Conservation (phyloP, 805 yeast genomes). For the Cyberlindnera lachancei region DNA sequence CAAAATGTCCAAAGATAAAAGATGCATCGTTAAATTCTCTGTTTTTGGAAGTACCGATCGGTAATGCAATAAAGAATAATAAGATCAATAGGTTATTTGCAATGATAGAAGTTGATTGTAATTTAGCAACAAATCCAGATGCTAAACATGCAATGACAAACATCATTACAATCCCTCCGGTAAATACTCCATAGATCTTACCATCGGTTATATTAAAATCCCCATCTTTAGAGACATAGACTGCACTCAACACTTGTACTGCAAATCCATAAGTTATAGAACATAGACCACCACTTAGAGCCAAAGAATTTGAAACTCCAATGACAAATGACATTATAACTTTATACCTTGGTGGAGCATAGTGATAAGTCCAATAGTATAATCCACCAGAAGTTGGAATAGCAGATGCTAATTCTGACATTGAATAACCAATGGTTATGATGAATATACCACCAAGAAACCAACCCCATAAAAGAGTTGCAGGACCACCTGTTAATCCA, state of each 20-base stretch:
- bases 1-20: constrained; percentile 45
- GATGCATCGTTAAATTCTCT: constrained; percentile 38
- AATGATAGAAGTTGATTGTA: constrained; percentile 52
- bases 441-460: constrained; percentile 48
- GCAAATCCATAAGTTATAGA: constrained; percentile 68
- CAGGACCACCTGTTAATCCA: constrained; percentile 49
- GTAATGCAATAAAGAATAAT: constrained; percentile 55
- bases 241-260: constrained; percentile 35
- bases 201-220: constrained; percentile 45
- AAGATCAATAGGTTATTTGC: constrained; percentile 45
- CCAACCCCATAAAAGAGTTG: constrained; percentile 66
- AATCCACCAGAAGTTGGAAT: constrained; percentile 73
- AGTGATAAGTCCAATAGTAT: constrained; percentile 59
- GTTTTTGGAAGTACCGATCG: constrained; percentile 40
- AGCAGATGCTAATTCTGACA: constrained; percentile 61
- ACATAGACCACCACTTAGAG: constrained; percentile 57
- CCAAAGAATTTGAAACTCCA: constrained; percentile 62
- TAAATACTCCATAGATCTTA: constrained; percentile 56
- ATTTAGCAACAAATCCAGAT: constrained; percentile 44
- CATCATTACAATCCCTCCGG: constrained; percentile 41
- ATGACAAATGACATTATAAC: constrained; percentile 52
- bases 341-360: constrained; percentile 46
- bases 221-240: background rate
- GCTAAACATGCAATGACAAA: constrained; percentile 39
- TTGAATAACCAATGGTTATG: constrained; percentile 47